These are phyloP conservation scores for Tolypocladium cylindrosporum DNA, from an alignment of 2,329 filamentous ascomycete species.

Conservation along the genomic window DNA sequence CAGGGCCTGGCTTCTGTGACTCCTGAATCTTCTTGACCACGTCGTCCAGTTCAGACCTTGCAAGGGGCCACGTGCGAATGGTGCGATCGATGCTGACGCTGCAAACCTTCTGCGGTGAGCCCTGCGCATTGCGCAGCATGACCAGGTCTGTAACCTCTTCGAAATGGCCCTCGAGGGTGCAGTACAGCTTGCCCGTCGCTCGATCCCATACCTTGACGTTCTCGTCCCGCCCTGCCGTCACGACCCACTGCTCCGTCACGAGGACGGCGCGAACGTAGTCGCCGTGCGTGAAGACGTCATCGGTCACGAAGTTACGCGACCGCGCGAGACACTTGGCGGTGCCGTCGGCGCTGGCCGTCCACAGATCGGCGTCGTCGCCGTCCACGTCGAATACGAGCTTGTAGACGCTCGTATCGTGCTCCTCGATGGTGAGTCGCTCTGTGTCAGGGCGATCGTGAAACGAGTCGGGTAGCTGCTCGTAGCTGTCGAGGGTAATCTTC, in stretches of 20 bases:
- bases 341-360: conserved; percentile 90
- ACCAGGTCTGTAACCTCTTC: conserved; percentile 83
- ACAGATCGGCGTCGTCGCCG: conserved; percentile 60
- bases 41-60: conserved; percentile 44
- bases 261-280: conserved; percentile 83
- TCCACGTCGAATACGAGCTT: conserved; percentile 60
- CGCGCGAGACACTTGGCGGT: conserved; percentile 72
- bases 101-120: conserved; percentile 42
- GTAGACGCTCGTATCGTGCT: conserved; percentile 89
- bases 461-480: conserved; percentile 43
- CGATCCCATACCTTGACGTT: conserved; percentile 84
- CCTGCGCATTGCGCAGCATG: conserved; percentile 37
- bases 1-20: conserved; percentile 34
- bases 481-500: conserved; percentile 45
- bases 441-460: conserved; percentile 28
- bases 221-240: conserved; percentile 87
- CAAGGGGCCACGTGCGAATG: conserved; percentile 72
- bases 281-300: conserved; percentile 68
- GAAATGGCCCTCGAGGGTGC: conserved; percentile 72
- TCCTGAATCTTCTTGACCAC: conserved; percentile 34
- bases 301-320: conserved; percentile 55
- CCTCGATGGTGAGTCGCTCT: conserved; percentile 48
- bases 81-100: conserved; percentile 90
- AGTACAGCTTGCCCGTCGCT: conserved; percentile 60
- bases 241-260: conserved; percentile 64